Evolutionary conservation across 768 basidiomycete species (phyloP).

Genomic region (Panus rudis): DNA sequence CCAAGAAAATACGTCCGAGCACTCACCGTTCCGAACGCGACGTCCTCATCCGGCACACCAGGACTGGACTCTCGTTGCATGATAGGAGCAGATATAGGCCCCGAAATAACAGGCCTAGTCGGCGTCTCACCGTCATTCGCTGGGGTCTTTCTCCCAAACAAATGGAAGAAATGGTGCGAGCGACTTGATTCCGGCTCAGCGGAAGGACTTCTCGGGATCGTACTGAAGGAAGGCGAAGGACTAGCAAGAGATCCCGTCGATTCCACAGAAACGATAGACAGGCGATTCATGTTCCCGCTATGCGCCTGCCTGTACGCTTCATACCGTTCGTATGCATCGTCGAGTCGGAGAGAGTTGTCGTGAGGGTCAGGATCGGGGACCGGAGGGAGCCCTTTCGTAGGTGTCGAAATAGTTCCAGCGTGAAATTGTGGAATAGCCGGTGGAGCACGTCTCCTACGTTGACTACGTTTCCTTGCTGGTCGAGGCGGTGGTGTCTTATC

Average conservation of each 20-base stretch:
- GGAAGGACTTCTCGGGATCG: conserved; percentile 15
- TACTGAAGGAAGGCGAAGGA: conserved; percentile 25
- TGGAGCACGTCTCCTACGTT: conserved; percentile 38
- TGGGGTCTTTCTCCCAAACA: conserved; percentile 58
- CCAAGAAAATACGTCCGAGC: conserved; percentile 3
- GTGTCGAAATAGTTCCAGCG: conserved; percentile 19
- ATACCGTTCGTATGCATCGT: conserved; percentile 88
- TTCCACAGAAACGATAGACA: conserved; percentile 61
- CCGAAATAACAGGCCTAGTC: conserved; percentile 39
- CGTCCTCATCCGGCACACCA: conserved; percentile 44
- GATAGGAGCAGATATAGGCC: conserved; percentile 53
- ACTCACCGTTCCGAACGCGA: conserved; percentile 63
- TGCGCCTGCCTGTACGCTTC: conserved; percentile 69
- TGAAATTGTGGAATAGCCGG: conserved; percentile 40
- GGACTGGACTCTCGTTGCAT: conserved; percentile 26
- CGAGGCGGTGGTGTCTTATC: conserved; percentile 46
- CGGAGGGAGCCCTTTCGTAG: conserved; percentile 48
- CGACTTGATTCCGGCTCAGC: conserved; percentile 20
- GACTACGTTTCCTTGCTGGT: conserved; percentile 26
- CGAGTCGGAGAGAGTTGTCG: conserved; percentile 31
- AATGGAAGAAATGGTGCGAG: conserved; percentile 48
- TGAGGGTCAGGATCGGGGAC: conserved; percentile 27
- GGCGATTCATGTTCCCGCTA: conserved; percentile 40
- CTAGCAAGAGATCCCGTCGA: conserved; percentile 21
- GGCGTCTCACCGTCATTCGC: conserved; percentile 38